Evolutionary conservation across 1,139 yeast genomes (phyloP).

Genomic region (Protomyces pachydermus): DNA sequence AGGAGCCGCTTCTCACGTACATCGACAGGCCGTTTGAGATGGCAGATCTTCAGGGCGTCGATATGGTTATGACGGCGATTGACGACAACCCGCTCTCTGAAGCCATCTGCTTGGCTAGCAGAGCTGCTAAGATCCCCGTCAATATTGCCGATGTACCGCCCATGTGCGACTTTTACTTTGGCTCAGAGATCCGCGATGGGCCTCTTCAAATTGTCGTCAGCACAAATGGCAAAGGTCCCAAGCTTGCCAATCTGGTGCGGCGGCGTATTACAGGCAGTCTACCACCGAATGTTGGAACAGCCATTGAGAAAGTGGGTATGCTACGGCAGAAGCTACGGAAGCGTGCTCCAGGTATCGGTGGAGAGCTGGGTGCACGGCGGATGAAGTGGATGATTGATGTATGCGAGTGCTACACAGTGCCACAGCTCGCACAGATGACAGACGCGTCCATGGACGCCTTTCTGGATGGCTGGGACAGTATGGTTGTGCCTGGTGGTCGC

Average conservation of each 20-base stretch:
- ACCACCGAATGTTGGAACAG: conserved; percentile 42
- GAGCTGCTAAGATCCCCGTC: conserved; percentile 52
- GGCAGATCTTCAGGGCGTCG: conserved; percentile 34
- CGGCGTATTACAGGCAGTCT: conserved; percentile 49
- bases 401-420: conserved; percentile 32
- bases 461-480: conserved; percentile 16
- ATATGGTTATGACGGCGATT: conserved; percentile 68
- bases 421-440: conserved; percentile 30
- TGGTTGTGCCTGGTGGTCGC: conserved; percentile 16
- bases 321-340: conserved; percentile 53
- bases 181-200: conserved; percentile 72
- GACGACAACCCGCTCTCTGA: conserved; percentile 63
- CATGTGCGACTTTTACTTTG: conserved; percentile 80
- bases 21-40: conserved; percentile 47
- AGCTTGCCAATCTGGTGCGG: conserved; percentile 63
- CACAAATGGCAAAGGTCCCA: conserved; percentile 77
- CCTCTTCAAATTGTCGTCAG: conserved; percentile 75
- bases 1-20: conserved; percentile 48
- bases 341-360: conserved; percentile 31
- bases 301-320: conserved; percentile 59
- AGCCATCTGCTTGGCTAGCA: conserved; percentile 57
- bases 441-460: conserved; percentile 29
- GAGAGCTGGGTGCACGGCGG: conserved; percentile 28
- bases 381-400: conserved; percentile 33
- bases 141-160: conserved; percentile 83